Evolutionary conservation across 2,329 filamentous ascomycete genomes (phyloP), one percentile per base, ranked within the genome.

Genomic region (Peltaster fructicola): DNA sequence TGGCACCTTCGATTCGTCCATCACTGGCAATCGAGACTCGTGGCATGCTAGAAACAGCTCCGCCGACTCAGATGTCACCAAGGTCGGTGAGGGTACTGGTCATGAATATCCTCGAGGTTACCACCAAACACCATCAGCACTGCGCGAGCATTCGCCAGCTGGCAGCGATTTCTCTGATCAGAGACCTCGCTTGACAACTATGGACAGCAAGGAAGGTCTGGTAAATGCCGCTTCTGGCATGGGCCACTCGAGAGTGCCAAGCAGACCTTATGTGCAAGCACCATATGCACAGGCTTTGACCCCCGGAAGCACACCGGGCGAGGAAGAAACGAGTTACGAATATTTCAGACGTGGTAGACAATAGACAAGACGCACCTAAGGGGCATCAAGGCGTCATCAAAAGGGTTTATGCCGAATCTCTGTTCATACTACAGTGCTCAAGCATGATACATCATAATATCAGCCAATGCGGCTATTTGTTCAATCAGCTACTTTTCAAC

Each of bases 401-500:
- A n/a, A n/a, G n/a, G n/a, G n/a, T n/a, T n/a, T n/a, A n/a, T n/a
- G n/a, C n/a, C n/a, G n/a, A n/a, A n/a, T n/a, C n/a, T n/a, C n/a
- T n/a, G n/a, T n/a, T n/a, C n/a, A n/a, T n/a, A n/a, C n/a, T n/a
- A n/a, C n/a, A n/a, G n/a, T n/a, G n/a, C n/a, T n/a, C n/a, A n/a
- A n/a, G n/a, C n/a, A n/a, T n/a, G n/a, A n/a, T n/a, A n/a, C n/a
- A n/a, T n/a, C n/a, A n/a, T n/a, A n/a, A n/a, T n/a, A n/a, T n/a
- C n/a, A n/a, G n/a, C n/a, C n/a, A n/a, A n/a, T n/a, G n/a, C n/a
- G n/a, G n/a, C n/a, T n/a, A n/a, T n/a, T n/a, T n/a, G n/a, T n/a
- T n/a, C n/a, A n/a, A n/a, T n/a, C n/a, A n/a, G n/a, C n/a, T n/a
- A 20, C 9, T 20, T 23, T 39, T 38, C 28, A 90, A 61, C 47